phyloP scores from a whole-genome alignment of 1,284 basidiomycete genomes.

The Heterobasidion occidentale region DNA sequence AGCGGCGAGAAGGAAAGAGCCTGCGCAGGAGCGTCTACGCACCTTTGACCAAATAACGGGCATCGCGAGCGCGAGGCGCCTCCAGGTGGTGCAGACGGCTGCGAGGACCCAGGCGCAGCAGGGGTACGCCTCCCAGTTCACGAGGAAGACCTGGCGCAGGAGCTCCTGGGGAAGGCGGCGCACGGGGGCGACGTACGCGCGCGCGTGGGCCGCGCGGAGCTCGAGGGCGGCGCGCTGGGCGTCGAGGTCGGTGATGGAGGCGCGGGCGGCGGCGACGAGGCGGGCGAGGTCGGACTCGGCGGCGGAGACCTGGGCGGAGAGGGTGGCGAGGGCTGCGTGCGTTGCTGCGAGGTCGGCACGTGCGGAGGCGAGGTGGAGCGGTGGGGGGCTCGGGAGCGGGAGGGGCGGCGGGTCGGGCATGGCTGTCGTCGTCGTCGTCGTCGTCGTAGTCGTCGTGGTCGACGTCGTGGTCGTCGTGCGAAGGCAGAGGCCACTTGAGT shows the following conservation, averaged over 20 bases:
- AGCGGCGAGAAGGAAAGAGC: neutral
- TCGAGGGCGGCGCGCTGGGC: constrained; percentile 38
- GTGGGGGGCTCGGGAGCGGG: constrained; percentile 44
- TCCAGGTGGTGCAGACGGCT: constrained; percentile 56
- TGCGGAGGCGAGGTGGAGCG: constrained; percentile 39
- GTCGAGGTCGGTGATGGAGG: constrained; percentile 44
- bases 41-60: constrained; percentile 71
- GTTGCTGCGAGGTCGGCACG: constrained; percentile 22
- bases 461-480: too few species aligned
- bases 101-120: constrained; percentile 65
- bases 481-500: too few species aligned
- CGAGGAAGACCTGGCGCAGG: constrained; percentile 55
- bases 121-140: constrained; percentile 57
- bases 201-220: constrained; percentile 34
- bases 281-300: constrained; percentile 48
- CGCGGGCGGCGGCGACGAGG: constrained; percentile 45
- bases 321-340: constrained; percentile 15
- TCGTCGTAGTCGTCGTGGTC: constrained; percentile 4
- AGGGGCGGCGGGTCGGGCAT: too few species aligned
- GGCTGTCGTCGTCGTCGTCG: constrained; percentile 1
- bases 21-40: constrained; percentile 16
- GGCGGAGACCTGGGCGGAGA: constrained; percentile 20
- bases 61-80: constrained; percentile 51
- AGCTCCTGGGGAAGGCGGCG: constrained; percentile 58
- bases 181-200: constrained; percentile 63